Conservation (phyloP, 2,329 filamentous ascomycete genomes). For the Penicillium sp. region DNA sequence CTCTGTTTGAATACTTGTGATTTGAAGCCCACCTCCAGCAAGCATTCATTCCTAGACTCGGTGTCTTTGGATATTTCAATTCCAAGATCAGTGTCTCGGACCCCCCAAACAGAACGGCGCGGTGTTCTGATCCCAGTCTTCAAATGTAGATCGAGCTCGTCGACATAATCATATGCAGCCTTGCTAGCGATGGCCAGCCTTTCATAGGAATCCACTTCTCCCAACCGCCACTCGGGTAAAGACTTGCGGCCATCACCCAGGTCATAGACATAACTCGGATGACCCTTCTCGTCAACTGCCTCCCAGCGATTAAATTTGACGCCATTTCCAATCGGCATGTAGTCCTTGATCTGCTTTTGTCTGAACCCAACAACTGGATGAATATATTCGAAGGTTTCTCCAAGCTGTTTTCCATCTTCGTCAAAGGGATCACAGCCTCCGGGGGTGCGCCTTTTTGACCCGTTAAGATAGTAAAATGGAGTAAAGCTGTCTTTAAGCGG, state of each 20-base stretch:
- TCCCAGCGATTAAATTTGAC: constrained; percentile 14
- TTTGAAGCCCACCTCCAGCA: background rate
- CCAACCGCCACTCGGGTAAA: constrained; percentile 20
- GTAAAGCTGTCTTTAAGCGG: constrained; percentile 16
- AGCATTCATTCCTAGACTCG: background rate
- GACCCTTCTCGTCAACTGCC: constrained; percentile 4
- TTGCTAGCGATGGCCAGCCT: constrained; percentile 16
- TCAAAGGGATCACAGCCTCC: constrained; percentile 12
- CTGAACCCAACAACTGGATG: constrained; percentile 23
- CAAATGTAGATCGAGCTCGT: constrained; percentile 12
- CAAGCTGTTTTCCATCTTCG: constrained; percentile 5
- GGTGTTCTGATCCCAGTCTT: constrained; percentile 6
- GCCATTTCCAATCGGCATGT: constrained; percentile 9
- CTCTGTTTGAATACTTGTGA: background rate
- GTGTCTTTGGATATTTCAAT: background rate
- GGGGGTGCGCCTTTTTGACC: constrained; percentile 15
- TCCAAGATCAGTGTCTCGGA: background rate
- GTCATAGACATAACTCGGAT: constrained; percentile 11
- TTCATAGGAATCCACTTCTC: constrained; percentile 19
- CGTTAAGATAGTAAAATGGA: constrained; percentile 18
- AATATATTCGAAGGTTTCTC: constrained; percentile 18
- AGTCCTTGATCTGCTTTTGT: constrained; percentile 10
- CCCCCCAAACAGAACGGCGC: background rate
- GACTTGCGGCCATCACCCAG: constrained; percentile 8
- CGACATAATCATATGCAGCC: constrained; percentile 16